These are phyloP conservation scores for Austroboletus novae-zelandiae DNA, from an alignment of 1,284 basidiomycete species.

Conservation along the genomic window DNA sequence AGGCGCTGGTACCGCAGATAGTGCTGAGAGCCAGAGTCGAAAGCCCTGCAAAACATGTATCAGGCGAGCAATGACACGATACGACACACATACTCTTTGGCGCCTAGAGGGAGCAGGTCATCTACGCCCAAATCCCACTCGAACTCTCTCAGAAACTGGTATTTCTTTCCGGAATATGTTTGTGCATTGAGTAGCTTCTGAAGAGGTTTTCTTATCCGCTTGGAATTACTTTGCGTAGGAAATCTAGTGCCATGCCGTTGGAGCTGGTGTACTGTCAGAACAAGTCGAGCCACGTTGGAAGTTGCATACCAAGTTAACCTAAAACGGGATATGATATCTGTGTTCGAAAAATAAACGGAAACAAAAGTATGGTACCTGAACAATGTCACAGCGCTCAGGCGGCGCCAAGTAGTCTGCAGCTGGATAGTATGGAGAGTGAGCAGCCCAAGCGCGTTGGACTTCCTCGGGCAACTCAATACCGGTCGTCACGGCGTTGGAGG, in stretches of 20 bases:
- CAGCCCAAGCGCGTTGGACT: slow-evolving; percentile 46
- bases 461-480: slow-evolving; percentile 18
- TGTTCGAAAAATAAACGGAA: neutral
- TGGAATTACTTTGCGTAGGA: slow-evolving; percentile 57
- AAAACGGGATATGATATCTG: neutral
- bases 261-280: slow-evolving; percentile 46
- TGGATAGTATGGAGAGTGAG: slow-evolving; percentile 59
- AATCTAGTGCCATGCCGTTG: slow-evolving; percentile 83
- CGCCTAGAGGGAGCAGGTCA: slow-evolving; percentile 68
- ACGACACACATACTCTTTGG: slow-evolving; percentile 53
- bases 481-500: neutral
- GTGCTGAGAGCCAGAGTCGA: slow-evolving; percentile 45
- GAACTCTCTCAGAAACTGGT: slow-evolving; percentile 63
- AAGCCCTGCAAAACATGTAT: slow-evolving; percentile 40
- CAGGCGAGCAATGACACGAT: neutral
- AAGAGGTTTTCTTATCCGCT: slow-evolving; percentile 49
- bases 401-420: slow-evolving; percentile 46
- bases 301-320: slow-evolving; percentile 62
- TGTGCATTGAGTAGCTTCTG: slow-evolving; percentile 49
- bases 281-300: neutral
- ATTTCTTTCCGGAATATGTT: slow-evolving; percentile 43
- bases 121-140: slow-evolving; percentile 60
- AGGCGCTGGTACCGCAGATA: slow-evolving; percentile 53
- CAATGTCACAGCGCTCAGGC: slow-evolving; percentile 50
- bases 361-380: slow-evolving; percentile 43